These are phyloP conservation scores for Solanum hybrid DNA, from an alignment of 305 asterid species.

Conservation along the genomic window DNA sequence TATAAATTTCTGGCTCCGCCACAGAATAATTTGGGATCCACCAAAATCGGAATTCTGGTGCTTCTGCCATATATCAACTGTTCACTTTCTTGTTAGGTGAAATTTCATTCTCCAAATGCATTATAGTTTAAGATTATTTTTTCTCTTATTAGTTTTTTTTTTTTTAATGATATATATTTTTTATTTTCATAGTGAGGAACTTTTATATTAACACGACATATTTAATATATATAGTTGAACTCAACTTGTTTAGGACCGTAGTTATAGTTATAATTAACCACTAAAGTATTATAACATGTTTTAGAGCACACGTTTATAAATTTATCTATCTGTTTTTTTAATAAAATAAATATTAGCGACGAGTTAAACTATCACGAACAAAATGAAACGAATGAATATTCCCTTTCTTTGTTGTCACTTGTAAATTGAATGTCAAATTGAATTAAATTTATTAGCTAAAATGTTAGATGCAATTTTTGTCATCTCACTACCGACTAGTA, in stretches of 20 bases:
- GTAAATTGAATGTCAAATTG: not conserved
- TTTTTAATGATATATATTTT: not conserved
- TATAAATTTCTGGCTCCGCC: not conserved
- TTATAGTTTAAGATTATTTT: not conserved
- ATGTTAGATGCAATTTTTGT: not conserved
- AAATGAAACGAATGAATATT: not conserved
- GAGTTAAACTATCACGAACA: not conserved
- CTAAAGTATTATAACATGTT: not conserved
- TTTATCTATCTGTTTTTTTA: not conserved
- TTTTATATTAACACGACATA: not conserved
- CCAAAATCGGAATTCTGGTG: not conserved
- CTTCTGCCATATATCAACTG: not conserved
- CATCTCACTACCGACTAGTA: not conserved
- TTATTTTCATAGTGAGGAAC: not conserved
- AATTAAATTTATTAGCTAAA: not conserved
- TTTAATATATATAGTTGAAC: not conserved
- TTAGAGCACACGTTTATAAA: not conserved
- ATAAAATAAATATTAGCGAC: not conserved
- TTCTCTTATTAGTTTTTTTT: not conserved
- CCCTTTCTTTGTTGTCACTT: not conserved
- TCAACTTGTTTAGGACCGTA: not conserved
- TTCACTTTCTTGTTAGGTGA: not conserved
- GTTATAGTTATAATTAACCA: not conserved
- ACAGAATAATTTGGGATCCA: not conserved
- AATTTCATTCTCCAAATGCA: not conserved